Conservation (phyloP, 371 early-diverging fungal species). For the Lichtheimia ramosa region DNA sequence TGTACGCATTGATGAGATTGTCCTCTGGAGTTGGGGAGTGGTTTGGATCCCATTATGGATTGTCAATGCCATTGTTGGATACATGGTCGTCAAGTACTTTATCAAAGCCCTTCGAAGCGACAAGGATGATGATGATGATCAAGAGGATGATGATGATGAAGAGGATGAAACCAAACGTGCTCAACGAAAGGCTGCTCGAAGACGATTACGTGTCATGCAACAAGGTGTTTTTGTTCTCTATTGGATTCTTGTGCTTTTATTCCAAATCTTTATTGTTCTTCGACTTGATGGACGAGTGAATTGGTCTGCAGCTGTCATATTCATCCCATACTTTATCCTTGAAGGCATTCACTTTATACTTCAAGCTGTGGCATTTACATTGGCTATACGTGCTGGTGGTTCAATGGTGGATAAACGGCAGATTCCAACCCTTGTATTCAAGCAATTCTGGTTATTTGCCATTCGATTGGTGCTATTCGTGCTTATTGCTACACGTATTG, state of each 20-base stretch:
- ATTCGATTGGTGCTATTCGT: slow-evolving; percentile 58
- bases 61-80: slow-evolving; percentile 47
- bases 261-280: slow-evolving; percentile 58
- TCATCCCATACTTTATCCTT: slow-evolving; percentile 73
- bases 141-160: slow-evolving; percentile 29
- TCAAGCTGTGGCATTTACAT: slow-evolving; percentile 21
- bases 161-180: slow-evolving; percentile 15
- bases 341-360: slow-evolving; percentile 54
- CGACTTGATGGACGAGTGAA: slow-evolving; percentile 39
- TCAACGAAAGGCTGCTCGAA: slow-evolving; percentile 10
- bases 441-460: slow-evolving; percentile 59
- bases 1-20: slow-evolving; percentile 69
- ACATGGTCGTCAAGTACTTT: slow-evolving; percentile 22
- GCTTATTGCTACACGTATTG: slow-evolving; percentile 64
- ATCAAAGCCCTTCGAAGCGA: slow-evolving; percentile 9
- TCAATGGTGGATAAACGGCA: slow-evolving; percentile 2
- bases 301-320: slow-evolving; percentile 62
- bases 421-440: slow-evolving; percentile 23
- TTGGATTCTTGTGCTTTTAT: slow-evolving; percentile 37
- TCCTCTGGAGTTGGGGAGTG: slow-evolving; percentile 68
- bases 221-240: slow-evolving; percentile 24
- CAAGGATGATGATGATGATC: slow-evolving; percentile 34
- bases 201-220: slow-evolving; percentile 13
- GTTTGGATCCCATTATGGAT: slow-evolving; percentile 87
- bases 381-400: slow-evolving; percentile 14